A percentile compares a stretch with the other conserved stretches of the same genome.
Conservation (phyloP, 2,329 filamentous ascomycete species). For the Calonectria crousiana region DNA sequence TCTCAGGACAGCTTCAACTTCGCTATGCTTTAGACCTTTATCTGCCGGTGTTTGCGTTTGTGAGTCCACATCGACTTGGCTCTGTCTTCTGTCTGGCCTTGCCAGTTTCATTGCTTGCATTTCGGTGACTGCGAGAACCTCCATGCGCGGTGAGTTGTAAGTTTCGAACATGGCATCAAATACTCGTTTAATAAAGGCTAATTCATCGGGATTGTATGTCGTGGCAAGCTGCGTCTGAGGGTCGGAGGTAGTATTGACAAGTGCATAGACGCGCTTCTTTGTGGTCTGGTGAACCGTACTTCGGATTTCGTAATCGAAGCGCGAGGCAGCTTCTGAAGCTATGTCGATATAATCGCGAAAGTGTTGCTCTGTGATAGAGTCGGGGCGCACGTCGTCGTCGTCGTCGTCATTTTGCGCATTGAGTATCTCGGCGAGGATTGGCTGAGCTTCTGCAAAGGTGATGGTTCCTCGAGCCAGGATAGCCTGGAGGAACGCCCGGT, state of each 20-base stretch:
- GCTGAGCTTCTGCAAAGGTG: constrained; percentile 79
- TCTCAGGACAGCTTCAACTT: constrained; percentile 80
- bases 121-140: constrained; percentile 84
- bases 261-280: constrained; percentile 78
- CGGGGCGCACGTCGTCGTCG: constrained; percentile 59
- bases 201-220: constrained; percentile 82
- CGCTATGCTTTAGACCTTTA: constrained; percentile 77
- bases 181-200: constrained; percentile 88
- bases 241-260: constrained; percentile 92
- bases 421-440: constrained; percentile 81
- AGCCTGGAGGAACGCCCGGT: constrained; percentile 92
- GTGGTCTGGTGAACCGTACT: constrained; percentile 76
- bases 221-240: constrained; percentile 89
- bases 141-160: constrained; percentile 82
- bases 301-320: constrained; percentile 90
- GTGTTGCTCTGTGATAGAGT: constrained; percentile 76
- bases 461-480: constrained; percentile 84
- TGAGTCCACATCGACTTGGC: constrained; percentile 49
- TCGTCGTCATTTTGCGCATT: constrained; percentile 61
- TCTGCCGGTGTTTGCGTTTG: constrained; percentile 53
- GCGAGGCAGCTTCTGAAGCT: constrained; percentile 78
- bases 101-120: constrained; percentile 83
- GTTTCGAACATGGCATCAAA: constrained; percentile 94
- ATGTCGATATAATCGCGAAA: constrained; percentile 77
- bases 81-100: constrained; percentile 58